phyloP scores from a whole-genome alignment of 192 early-diverging fungal genomes.

The Oehlia diaphana region DNA sequence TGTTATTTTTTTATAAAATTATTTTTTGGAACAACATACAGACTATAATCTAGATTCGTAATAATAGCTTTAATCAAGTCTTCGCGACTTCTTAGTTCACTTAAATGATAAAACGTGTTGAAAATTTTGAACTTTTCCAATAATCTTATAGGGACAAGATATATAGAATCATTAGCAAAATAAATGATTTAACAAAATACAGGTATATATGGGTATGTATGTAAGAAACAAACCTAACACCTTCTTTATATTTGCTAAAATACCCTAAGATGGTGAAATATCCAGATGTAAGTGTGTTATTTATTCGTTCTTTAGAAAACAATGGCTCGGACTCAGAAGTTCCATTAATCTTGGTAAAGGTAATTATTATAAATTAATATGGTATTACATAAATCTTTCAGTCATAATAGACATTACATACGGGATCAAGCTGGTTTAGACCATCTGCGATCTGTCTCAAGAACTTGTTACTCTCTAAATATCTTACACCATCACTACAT shows the following conservation, averaged over 20 bases:
- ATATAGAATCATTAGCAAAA: not conserved
- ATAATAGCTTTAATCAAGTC: conserved; percentile 77
- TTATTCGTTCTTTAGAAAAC: conserved; percentile 76
- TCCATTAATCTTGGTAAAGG: conserved; percentile 40
- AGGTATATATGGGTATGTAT: no score
- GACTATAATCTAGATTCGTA: conserved; percentile 68
- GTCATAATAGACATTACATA: conserved; percentile 41
- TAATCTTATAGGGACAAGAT: conserved; percentile 33
- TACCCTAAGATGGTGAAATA: conserved; percentile 79
- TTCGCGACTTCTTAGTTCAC: conserved; percentile 74
- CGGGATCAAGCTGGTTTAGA: conserved; percentile 74
- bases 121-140: conserved; percentile 80
- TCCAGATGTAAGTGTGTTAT: conserved; percentile 66
- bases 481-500: conserved; percentile 65
- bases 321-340: conserved; percentile 56
- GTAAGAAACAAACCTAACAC: conserved; percentile 48
- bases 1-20: not conserved
- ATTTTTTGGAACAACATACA: conserved; percentile 37
- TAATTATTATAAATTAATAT: conserved; percentile 1
- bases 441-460: conserved; percentile 71
- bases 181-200: not conserved
- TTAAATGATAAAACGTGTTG: conserved; percentile 74
- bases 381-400: not conserved
- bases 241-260: conserved; percentile 62
- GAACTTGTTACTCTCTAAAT: conserved; percentile 68